Conservation (phyloP, 2,329 filamentous ascomycete species). For the Sporothrix luriei region DNA sequence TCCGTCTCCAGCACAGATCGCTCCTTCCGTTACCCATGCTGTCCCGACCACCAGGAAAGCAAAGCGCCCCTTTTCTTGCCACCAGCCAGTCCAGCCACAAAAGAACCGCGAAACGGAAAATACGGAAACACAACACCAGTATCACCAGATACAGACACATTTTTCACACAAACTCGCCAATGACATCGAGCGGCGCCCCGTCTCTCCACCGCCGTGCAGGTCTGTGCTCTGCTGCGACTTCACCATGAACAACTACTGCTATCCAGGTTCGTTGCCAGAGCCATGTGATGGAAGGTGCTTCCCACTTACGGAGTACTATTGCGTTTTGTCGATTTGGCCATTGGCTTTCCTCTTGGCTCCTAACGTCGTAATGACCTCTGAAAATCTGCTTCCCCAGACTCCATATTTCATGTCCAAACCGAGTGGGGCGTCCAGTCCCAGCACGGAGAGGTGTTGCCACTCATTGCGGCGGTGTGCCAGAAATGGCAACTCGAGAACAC, state of each 20-base stretch:
- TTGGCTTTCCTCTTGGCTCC: neutral
- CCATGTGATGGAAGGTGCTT: neutral
- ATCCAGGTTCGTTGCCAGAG: slow-evolving; percentile 10
- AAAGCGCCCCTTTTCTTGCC: neutral
- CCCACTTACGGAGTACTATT: neutral
- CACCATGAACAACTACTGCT: neutral
- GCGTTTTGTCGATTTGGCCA: neutral
- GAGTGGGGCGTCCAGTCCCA: slow-evolving; percentile 6
- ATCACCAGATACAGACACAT: too few species aligned
- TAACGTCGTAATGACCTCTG: neutral
- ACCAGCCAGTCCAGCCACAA: neutral
- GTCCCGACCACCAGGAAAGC: neutral
- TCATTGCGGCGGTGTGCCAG: slow-evolving; percentile 18
- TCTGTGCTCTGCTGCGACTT: neutral
- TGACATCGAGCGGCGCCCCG: too few species aligned
- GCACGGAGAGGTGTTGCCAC: slow-evolving; percentile 23
- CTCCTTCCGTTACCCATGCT: neutral
- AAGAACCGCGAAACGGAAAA: too few species aligned
- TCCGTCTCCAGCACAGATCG: slow-evolving; percentile 11
- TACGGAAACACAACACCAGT: too few species aligned
- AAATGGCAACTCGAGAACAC: slow-evolving; percentile 18
- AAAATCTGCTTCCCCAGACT: slow-evolving; percentile 9
- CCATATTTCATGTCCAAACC: neutral
- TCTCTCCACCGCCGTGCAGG: too few species aligned
- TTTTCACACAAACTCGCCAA: too few species aligned